Evolutionary conservation across 148 eudicot species (phyloP), one percentile per base, ranked within the genome.

Genomic region (Diospyros lotus): DNA sequence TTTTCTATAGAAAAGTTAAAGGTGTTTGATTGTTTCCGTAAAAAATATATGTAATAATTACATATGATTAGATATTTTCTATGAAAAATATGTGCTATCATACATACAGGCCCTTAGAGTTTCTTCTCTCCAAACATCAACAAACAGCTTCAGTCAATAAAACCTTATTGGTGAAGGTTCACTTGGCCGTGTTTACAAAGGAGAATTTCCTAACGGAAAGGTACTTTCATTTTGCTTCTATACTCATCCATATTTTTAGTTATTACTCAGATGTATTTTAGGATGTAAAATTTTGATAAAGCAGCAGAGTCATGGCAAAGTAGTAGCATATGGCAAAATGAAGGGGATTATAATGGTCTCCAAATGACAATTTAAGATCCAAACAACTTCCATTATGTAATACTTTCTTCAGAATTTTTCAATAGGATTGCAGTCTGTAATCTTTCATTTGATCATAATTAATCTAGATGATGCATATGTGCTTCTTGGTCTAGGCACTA

Each of bases 181-280:
- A 17, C 96, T 95, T 80, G 97, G 98, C 71, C 97, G 98, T 62
- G 98, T 95, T 84, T 95, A 92, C 77, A 90, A 80, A 83, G 98
- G 94, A 73, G 98, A 95, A 28, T 89, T 95, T 71, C 84, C 96
- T 69, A 92, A 89, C 77, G 97, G 97, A 80, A 95, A 95, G 98
- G 98, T 95, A 84, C 75, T 75, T 58, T 73, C 73, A 28, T 44
- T 61, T 17, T 44, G 55, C 53, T 62, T 65, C 39, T 72, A 42
- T 41, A 40, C 52, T 17, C 68, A 9, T 52, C 42, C 18, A 41
- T 63, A n/a, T n/a, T n/a, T 15, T 68, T 61, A 46, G 4, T 56
- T n/a, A n/a, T n/a, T n/a, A n/a, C n/a, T n/a, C n/a, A n/a, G n/a
- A n/a, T n/a, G n/a, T n/a, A n/a, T n/a, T n/a, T n/a, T n/a, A n/a